These are phyloP conservation scores for Phytophthora brassicae DNA, from an alignment of 352 stramenopile genomes.

Conservation along the genomic window DNA sequence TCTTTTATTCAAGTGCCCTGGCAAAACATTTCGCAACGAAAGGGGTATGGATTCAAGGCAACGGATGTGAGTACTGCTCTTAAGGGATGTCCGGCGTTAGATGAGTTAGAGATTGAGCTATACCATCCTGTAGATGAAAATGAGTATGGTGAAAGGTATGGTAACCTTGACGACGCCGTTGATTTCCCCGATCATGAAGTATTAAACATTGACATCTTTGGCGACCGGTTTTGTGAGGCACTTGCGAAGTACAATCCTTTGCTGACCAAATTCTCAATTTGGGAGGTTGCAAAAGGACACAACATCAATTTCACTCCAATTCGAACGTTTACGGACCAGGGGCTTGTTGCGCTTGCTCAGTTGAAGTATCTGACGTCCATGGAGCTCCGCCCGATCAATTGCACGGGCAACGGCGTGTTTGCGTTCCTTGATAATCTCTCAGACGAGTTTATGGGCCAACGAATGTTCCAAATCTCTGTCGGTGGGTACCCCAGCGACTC, in stretches of 20 bases:
- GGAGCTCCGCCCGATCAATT: slow-evolving; percentile 42
- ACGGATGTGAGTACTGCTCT: slow-evolving; percentile 32
- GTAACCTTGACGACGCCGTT: slow-evolving; percentile 21
- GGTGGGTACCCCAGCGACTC: slow-evolving; percentile 19
- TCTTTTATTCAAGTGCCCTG: not conserved
- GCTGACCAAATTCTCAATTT: slow-evolving; percentile 32
- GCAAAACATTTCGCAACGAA: slow-evolving; percentile 6
- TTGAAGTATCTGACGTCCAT: slow-evolving; percentile 33
- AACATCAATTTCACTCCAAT: slow-evolving; percentile 36
- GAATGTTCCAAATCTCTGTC: slow-evolving; percentile 33
- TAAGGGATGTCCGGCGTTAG: slow-evolving; percentile 39
- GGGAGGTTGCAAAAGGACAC: slow-evolving; percentile 37
- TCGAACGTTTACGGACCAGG: slow-evolving; percentile 36
- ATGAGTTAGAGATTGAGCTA: slow-evolving; percentile 35
- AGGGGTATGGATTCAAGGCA: slow-evolving; percentile 25
- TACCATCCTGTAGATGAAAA: slow-evolving; percentile 39
- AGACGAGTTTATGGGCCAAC: slow-evolving; percentile 28
- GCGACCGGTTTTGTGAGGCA: slow-evolving; percentile 37
- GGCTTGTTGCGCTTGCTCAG: slow-evolving; percentile 35
- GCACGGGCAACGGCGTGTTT: slow-evolving; percentile 40
- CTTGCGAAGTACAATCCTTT: slow-evolving; percentile 26
- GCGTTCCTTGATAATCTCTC: slow-evolving; percentile 37
- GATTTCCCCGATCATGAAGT: slow-evolving; percentile 31
- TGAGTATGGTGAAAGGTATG: slow-evolving; percentile 30
- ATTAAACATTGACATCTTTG: slow-evolving; percentile 40